Conservation (phyloP, 1,284 basidiomycete species). For the Ustilago bromivora region DNA sequence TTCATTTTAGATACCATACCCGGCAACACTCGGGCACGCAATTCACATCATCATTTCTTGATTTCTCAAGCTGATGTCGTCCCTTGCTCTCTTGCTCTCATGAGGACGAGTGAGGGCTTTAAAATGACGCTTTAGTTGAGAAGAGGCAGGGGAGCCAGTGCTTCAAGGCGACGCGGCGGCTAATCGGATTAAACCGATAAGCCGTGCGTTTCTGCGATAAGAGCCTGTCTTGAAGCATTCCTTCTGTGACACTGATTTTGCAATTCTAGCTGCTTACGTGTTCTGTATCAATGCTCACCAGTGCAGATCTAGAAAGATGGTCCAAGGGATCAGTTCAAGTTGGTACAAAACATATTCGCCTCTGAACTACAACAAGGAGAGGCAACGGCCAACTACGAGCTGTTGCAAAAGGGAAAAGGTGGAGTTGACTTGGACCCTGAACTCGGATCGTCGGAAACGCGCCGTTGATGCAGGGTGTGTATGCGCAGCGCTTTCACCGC, state of each 20-base stretch:
- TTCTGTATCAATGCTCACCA: no score
- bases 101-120: no score
- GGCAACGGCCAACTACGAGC: not conserved
- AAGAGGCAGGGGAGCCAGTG: no score
- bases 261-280: no score
- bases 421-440: slow-evolving; percentile 26
- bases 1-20: slow-evolving; percentile 16
- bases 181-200: slow-evolving; percentile 1
- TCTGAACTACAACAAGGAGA: not conserved
- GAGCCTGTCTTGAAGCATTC: not conserved
- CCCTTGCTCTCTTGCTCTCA: no score
- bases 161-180: not conserved
- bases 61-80: no score
- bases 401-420: not conserved
- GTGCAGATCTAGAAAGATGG: no score
- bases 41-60: no score
- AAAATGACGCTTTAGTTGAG: no score
- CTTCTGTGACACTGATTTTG: no score
- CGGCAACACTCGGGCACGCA: not conserved
- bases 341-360: no score
- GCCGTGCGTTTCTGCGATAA: not conserved
- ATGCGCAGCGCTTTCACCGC: slow-evolving; percentile 2
- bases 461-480: not conserved
- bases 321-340: no score
- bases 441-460: slow-evolving; percentile 31